Evolutionary conservation across 2,329 filamentous ascomycete genomes (phyloP), one percentile per base, ranked within the genome.

Genomic region (Fusarium guadeloupense): DNA sequence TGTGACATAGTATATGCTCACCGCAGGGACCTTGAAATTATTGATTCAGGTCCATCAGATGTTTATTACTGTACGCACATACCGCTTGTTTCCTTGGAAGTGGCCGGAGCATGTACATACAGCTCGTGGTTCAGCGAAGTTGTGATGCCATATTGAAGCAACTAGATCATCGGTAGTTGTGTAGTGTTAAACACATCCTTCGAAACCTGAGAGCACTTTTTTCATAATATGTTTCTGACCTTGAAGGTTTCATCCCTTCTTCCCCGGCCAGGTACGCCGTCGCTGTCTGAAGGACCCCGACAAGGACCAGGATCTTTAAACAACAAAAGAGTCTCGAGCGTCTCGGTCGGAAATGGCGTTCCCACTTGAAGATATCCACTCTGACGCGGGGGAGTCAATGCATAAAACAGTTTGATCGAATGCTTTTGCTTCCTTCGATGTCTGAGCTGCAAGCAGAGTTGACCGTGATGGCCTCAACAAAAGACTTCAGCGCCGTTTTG

Each of bases 191-290:
- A 30, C 31, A 25, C 26, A 25, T 23, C 28, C 30, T 48, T 62
- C 55, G 49, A 49, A 44, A 49, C 45, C 34, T 20, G 39, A 62
- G 38, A 35, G 43, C 54, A 25, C 38, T 37, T 25, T n/a, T 37
- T 40, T 38, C 28, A n/a, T n/a, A 38, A 41, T 52, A 34, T 66
- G 57, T 54, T 54, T 53, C 59, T 54, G 20, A 58, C 56, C 38
- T 54, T 40, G 37, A 39, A 37, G 44, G 67, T 69, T 70, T 69
- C 58, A 69, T 62, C 47, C 46, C 44, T 62, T 53, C 49, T 54
- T 61, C 58, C 60, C 62, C 59, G 62, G 62, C 31, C 46, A 44
- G 46, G 47, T 42, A 40, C 56, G 28, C 42, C 42, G 42, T 12
- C 46, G 26, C 40, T 21, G 28, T 33, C 19, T 44, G 45, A 38